Base-by-base conservation (phyloP, 2,329 filamentous ascomycete species). In the Periconia sp. region DNA sequence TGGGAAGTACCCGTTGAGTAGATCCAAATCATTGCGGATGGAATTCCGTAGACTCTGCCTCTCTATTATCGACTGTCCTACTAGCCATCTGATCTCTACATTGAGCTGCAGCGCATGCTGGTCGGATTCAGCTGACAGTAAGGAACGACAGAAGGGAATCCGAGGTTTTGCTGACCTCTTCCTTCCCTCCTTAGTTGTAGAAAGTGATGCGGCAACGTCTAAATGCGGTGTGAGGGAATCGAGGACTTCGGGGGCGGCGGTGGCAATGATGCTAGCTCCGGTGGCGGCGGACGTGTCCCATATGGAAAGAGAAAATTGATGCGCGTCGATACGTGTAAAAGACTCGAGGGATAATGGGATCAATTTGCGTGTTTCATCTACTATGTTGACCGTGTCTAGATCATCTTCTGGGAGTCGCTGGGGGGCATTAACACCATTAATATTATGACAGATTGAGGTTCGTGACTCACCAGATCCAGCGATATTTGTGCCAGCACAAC, bases 41-140 rank as follows among this genome's bases (percentile, higher is more conserved):
- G 43, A 11, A 25, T 26, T 53, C 33, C 37, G 48, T 18, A 50
- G 25, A 22, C 38, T 43, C 11, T 50, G 40, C 6, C 48, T 48
- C 36, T 66, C 63, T 22, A 64, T 55, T 1, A 66, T 57, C 12
- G 66, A 59, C 5, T 59, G 25, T 2, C 55, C 59, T 26, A 64
- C 26, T 2, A 43, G 43, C 63, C 63, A 70, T n/a, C 66, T 55
- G 28, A 68, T 43, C 35, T 66, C 59, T 4, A 61, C 42, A 13
- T 57, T 48, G 25, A 68, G 38, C 39, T 33, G 46, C 13, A 59
- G 52, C 19, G 29, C 15, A 5, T 30, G 40, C 30, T 35, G 26
- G 13, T 32, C 41, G 12, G 29, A 5, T 1, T 33, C 12, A 4
- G 46, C 47, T 2, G 29, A 24, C 11, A 68, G 48, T 9, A 47